Evolutionary conservation across 495 filamentous ascomycete species (phyloP).

Genomic region (Podospora pseudocomata): DNA sequence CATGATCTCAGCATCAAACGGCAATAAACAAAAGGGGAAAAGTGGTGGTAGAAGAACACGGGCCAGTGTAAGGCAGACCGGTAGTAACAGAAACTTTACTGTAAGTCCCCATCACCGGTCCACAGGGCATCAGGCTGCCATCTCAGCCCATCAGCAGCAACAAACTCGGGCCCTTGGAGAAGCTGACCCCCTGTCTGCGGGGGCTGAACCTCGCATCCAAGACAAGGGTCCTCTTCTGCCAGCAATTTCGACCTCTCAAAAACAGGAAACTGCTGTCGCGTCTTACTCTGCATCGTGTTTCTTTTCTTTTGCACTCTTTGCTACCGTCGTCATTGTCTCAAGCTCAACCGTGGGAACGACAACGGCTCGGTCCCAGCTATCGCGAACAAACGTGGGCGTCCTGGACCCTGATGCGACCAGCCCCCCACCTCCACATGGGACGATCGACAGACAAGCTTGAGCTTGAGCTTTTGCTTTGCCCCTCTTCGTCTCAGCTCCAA

Average conservation of each 20-base stretch:
- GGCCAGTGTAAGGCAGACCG: too few relatives aligned
- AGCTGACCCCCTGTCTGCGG: not conserved
- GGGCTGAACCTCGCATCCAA: not conserved
- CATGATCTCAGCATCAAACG: not conserved
- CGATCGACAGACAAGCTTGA: not conserved
- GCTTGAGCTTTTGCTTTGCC: not conserved
- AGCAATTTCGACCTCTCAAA: conserved; percentile 6
- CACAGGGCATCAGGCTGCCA: not conserved
- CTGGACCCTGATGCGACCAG: not conserved
- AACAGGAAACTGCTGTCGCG: conserved; percentile 4
- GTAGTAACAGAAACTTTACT: too few relatives aligned
- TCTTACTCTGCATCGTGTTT: not conserved
- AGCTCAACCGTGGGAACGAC: not conserved
- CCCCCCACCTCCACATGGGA: not conserved
- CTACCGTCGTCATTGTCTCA: not conserved
- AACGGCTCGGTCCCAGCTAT: not conserved
- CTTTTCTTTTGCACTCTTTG: not conserved
- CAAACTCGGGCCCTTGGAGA: not conserved
- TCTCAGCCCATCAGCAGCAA: conserved; percentile 5
- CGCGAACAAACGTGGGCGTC: not conserved
- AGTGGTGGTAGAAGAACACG: too few relatives aligned
- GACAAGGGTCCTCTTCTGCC: conserved; percentile 5
- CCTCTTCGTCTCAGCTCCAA: not conserved
- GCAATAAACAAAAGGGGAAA: not conserved
- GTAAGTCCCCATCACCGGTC: not conserved